Evolutionary conservation across 257 asterid species (phyloP).

Genomic region (Ehretia macrophylla): DNA sequence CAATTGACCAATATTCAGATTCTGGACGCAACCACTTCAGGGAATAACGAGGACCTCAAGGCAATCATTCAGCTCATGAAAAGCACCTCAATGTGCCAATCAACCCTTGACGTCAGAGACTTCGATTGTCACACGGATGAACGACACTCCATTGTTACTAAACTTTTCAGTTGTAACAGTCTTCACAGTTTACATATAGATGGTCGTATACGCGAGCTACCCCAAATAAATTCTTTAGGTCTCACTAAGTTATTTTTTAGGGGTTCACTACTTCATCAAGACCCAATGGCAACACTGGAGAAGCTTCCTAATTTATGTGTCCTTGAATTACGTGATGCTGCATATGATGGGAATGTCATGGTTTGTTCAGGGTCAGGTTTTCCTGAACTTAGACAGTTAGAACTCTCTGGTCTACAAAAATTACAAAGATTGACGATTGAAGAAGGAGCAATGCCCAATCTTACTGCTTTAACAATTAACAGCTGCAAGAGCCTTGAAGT

Average conservation of each 20-base stretch:
- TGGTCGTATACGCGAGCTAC: not conserved
- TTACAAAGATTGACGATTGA: not conserved
- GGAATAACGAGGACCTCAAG: conserved; percentile 3
- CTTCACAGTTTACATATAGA: conserved; percentile 11
- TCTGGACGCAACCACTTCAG: not conserved
- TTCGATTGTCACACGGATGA: conserved; percentile 13
- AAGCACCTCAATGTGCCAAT: not conserved
- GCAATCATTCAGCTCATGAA: not conserved
- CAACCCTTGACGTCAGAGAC: conserved; percentile 6
- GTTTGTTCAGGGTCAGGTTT: not conserved
- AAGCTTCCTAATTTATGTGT: conserved; percentile 8
- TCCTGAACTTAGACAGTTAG: not conserved
- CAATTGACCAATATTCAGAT: conserved; percentile 1
- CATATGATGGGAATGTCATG: not conserved
- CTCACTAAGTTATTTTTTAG: not conserved
- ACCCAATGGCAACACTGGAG: conserved; percentile 9
- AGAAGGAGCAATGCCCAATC: not conserved
- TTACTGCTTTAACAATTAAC: not conserved
- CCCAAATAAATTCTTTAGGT: not conserved
- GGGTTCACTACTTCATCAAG: not conserved
- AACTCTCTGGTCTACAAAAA: not conserved
- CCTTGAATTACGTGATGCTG: not conserved
- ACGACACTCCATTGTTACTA: not conserved
- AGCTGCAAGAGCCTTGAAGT: not conserved
- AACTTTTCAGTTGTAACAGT: conserved; percentile 1